Conservation (phyloP, 1,284 basidiomycete species). For the Ganoderma leucocontextum region DNA sequence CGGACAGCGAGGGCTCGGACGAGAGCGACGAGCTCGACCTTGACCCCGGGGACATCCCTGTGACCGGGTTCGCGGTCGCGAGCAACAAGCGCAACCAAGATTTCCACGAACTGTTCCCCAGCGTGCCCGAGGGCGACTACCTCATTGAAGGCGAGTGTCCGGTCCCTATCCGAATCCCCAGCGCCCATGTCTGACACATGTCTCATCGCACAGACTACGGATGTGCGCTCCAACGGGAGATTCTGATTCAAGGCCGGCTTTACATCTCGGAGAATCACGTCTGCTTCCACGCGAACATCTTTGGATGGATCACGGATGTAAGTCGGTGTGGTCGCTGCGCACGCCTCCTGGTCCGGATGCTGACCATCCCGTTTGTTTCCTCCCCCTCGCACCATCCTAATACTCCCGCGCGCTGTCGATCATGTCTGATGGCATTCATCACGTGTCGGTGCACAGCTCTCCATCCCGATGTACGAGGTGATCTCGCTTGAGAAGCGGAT, state of each 20-base stretch:
- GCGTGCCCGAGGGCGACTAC: constrained; percentile 95
- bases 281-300: constrained; percentile 98
- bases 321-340: constrained; percentile 50
- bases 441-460: constrained; percentile 63
- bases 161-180: not conserved
- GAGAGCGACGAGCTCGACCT: constrained; percentile 57
- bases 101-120: constrained; percentile 93
- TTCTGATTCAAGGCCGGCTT: constrained; percentile 93
- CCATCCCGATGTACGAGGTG: constrained; percentile 93
- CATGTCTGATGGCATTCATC: constrained; percentile 8
- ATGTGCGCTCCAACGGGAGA: constrained; percentile 95
- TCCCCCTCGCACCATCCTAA: constrained; percentile 4
- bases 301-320: constrained; percentile 98
- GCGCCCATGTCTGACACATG: constrained; percentile 9
- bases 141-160: constrained; percentile 87
- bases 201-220: constrained; percentile 84
- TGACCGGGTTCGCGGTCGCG: constrained; percentile 96
- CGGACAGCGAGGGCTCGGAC: constrained; percentile 45
- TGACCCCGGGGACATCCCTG: constrained; percentile 76
- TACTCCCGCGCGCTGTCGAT: constrained; percentile 1
- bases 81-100: constrained; percentile 95
- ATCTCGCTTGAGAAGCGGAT: constrained; percentile 94
- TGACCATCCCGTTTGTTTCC: not conserved
- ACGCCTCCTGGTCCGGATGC: not conserved
- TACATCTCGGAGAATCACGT: constrained; percentile 99